Evolutionary conservation across 2,329 filamentous ascomycete species (phyloP), one percentile per base, ranked within the genome.

Genomic region (Paramyrothecium sp.): DNA sequence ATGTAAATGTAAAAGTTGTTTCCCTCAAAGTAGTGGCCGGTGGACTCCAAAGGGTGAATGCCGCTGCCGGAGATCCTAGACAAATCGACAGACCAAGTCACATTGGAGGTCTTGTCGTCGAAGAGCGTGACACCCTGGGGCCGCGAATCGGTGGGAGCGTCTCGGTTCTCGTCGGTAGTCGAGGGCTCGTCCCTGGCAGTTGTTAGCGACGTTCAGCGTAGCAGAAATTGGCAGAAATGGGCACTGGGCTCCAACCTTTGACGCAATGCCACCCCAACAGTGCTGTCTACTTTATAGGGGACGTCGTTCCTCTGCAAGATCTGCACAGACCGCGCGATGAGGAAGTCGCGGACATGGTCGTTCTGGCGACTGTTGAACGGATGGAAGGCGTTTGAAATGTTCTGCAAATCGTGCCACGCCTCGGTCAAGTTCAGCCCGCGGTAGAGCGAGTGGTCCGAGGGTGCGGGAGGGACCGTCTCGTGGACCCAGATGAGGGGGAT

Each of bases 1-100:
- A 99, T 90, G 67, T 97, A 97, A 41, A 97, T 88, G 60, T 97
- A 88, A 63, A 97, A 87, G 67, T 98, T 99, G 60, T 86, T 94
- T 33, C 92, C 91, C 74, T 98, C 93, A 66, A 96, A 97, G 70
- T 98, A 97, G 26, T 91, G 84, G 23, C 75, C 84, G 51, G 74
- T 57, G 20, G 75, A 72, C 17, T 64, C 65, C 19, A 63, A 58
- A 58, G 65, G 54, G 11, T 57, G 55, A 26, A 67, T 62, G n/a
- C 60, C 64, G 7, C 57, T 58, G 33, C 55, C 60, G 53, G 56
- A 54, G 17, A 58, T 60, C 30, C 53, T 60, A 26, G 54, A 62
- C 20, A 48, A 58, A 53, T 66, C 65, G n/a, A 68, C 63, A 12
- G 69, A 70, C 48, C 86, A 86, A 41, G 92, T 95, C 55, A 91